These are phyloP conservation scores for Hirschioporus abietinus DNA, from an alignment of 768 basidiomycete species.

Conservation along the genomic window DNA sequence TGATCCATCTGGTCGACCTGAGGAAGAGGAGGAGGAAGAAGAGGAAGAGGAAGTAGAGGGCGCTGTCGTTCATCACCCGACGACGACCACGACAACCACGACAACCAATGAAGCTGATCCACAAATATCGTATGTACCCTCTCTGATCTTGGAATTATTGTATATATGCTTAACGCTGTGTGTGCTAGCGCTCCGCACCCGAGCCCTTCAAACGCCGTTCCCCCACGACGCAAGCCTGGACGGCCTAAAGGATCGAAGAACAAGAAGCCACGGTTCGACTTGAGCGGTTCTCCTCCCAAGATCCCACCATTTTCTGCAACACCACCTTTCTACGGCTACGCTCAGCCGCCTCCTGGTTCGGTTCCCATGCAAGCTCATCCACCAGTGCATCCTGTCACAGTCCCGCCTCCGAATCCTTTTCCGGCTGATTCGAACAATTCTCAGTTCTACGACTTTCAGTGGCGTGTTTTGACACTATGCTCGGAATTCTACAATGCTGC, in stretches of 20 bases:
- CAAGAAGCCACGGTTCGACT: slow-evolving; percentile 40
- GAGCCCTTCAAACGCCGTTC: slow-evolving; percentile 15
- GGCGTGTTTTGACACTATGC: slow-evolving; percentile 77
- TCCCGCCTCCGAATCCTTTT: slow-evolving; percentile 29
- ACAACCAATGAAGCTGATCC: slow-evolving; percentile 28
- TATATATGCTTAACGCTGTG: slow-evolving; percentile 12
- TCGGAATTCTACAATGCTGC: slow-evolving; percentile 84
- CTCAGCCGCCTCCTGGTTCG: slow-evolving; percentile 36
- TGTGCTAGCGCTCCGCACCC: slow-evolving; percentile 3
- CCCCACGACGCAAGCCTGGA: slow-evolving; percentile 57
- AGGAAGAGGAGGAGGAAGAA: slow-evolving; percentile 51
- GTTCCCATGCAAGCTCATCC: slow-evolving; percentile 5
- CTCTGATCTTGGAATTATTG: background rate
- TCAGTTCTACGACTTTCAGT: slow-evolving; percentile 82
- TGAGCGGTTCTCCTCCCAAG: slow-evolving; percentile 24
- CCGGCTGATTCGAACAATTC: slow-evolving; percentile 58
- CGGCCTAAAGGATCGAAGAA: slow-evolving; percentile 79
- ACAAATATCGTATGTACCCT: background rate
- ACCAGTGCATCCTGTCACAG: slow-evolving; percentile 33
- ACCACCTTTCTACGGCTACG: slow-evolving; percentile 6
- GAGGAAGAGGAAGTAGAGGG: slow-evolving; percentile 72
- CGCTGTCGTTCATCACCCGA: slow-evolving; percentile 49
- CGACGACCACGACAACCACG: slow-evolving; percentile 28
- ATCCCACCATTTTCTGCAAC: slow-evolving; percentile 22
- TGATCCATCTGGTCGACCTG: slow-evolving; percentile 19